Evolutionary conservation across 768 basidiomycete genomes (phyloP), one percentile per base, ranked within the genome.

Genomic region (Inosperma sp.): DNA sequence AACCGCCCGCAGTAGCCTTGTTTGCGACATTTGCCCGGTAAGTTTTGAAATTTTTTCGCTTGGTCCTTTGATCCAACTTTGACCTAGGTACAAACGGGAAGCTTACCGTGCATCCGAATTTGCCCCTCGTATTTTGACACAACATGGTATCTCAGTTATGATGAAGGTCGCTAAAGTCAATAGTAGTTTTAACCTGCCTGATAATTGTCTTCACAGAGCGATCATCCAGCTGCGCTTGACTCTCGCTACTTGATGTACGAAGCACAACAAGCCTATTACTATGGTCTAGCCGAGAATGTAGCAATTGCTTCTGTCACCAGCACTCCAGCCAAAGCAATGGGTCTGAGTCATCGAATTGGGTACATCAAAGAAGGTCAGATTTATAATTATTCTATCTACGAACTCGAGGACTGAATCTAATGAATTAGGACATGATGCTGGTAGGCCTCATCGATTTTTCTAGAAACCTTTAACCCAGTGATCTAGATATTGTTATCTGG

Each of bases 261-360:
- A 65, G 90, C 91, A 4, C 88, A 90, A 59, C 87, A 88, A 65
- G 88, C 86, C 1, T 81, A 86, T 61, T 86, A 83, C 62, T 90
- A 86, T 58, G 89, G 90, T 9, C 74, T 94, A 5, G 80, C 85
- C 26, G 73, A 73, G 6, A 80, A 83, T 45, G 68, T 81, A 7
- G 86, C 92, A 0, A 72, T 95, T 29, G 74, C 83, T 3, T 80
- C 88, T 21, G 83, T 94, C 8, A 94, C 82, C 1, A 80, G 80
- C 22, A 81, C 76, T 34, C 77, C 92, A 25, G 92, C 93, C 0
- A 72, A 78, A 27, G 72, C 81, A 4, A 77, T 88, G 44, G 93
- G 93, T 17, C 74, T 93, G 63, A 80, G 76, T 5, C 86, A 94
- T 64, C 81, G 93, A 22, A 73, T 96, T 55, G 93, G 93, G n/a